Percentiles rank a stretch among this genome's conserved stretches.
These are phyloP conservation scores for Coriolopsis trogii DNA, from an alignment of 1,284 basidiomycete species.

Conservation along the genomic window DNA sequence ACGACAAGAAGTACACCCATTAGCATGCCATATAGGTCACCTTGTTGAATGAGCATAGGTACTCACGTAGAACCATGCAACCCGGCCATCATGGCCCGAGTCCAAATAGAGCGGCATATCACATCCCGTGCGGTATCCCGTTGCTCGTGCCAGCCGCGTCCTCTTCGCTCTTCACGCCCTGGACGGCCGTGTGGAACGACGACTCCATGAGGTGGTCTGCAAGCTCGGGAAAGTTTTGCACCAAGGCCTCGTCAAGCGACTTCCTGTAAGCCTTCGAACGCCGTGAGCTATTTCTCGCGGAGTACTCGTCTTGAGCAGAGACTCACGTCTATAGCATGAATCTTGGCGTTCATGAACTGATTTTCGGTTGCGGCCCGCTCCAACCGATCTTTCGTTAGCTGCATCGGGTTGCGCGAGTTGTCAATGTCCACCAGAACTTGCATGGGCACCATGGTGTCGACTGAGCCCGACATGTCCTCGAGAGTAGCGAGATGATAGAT, in stretches of 20 bases:
- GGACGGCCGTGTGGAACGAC: slow-evolving; percentile 1
- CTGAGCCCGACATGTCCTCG: slow-evolving; percentile 64
- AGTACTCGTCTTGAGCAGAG: background rate
- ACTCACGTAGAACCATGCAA: too few relatives aligned
- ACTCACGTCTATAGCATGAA: slow-evolving; percentile 71
- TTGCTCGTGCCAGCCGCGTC: slow-evolving; percentile 16
- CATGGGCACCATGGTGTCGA: slow-evolving; percentile 67
- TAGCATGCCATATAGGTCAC: too few relatives aligned
- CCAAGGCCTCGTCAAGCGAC: slow-evolving; percentile 58
- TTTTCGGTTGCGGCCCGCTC: slow-evolving; percentile 84
- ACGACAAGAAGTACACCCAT: too few relatives aligned
- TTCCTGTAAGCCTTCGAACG: slow-evolving; percentile 54
- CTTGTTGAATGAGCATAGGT: too few relatives aligned
- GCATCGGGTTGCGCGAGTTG: slow-evolving; percentile 77
- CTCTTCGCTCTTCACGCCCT: slow-evolving; percentile 8
- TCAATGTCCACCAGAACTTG: slow-evolving; percentile 78
- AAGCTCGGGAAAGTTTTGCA: slow-evolving; percentile 64
- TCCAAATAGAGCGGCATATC: too few relatives aligned
- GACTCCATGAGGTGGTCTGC: slow-evolving; percentile 32
- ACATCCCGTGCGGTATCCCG: slow-evolving; percentile 11
- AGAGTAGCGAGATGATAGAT: slow-evolving; percentile 62
- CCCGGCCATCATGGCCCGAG: too few relatives aligned
- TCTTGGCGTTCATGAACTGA: slow-evolving; percentile 89
- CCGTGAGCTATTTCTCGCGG: background rate
- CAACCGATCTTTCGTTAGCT: slow-evolving; percentile 73